Evolutionary conservation across 208 protist species (phyloP), one percentile per base, ranked within the genome.

Genomic region (Leishmania lainsoni): DNA sequence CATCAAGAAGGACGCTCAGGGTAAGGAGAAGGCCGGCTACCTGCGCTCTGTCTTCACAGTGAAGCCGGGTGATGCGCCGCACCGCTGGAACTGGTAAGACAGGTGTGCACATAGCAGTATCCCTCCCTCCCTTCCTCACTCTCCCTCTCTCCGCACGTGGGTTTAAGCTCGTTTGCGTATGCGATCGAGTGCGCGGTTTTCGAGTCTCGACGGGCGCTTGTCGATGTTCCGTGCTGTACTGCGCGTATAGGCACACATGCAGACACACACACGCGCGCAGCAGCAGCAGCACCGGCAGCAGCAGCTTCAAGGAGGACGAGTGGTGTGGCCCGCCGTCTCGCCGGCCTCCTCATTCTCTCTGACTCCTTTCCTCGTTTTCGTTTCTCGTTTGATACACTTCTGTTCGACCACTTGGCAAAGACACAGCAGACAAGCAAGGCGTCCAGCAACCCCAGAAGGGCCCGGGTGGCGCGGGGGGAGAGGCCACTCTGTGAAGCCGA

Each of bases 11-110:
- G 90, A 95, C 69, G 63, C 77, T 20, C 85, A 87, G 63, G 92
- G 92, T 42, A 92, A 91, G 80, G 92, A 91, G 79, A 93, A 93
- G 87, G 89, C 86, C 52, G 92, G 92, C 48, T 95, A 96, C 86
- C 88, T 96, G 48, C 90, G 91, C 88, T 96, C 92, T 66, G 92
- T 96, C 82, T 96, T 96, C 88, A 96, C 92, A 70, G 77, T 96
- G 72, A 94, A 92, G 86, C 92, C 91, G 42, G 92, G 94, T 79
- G 92, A 97, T 81, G 77, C 80, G 22, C 94, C 94, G 61, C 94
- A 97, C 90, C 94, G 94, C 88, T 92, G 89, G 92, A 92, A 92
- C 79, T 97, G 92, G 92, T 97, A 95, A 39, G 63, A 69, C 8
- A 69, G 63, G 63, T 12, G 6, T 69, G n/a, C 20, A 58, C 20